Evolutionary conservation across 1,139 yeast species (phyloP), one percentile per base, ranked within the genome.

Genomic region (Hansenula sp.): DNA sequence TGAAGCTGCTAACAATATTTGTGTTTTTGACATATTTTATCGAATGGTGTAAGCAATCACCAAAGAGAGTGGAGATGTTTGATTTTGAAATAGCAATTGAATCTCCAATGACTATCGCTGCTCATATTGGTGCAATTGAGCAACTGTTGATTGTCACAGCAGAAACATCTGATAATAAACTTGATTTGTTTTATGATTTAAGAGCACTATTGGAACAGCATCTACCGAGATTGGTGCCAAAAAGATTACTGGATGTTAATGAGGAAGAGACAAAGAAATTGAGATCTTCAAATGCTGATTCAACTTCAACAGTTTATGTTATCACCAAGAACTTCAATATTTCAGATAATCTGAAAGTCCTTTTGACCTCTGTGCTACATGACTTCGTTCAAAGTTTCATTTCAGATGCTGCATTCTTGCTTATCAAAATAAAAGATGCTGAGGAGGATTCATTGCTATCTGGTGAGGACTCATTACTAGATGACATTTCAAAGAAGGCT

Each of bases 391-490:
- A 74, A 39, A 68, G 74, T 3, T 81, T 89, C 51, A 78, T 90
- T 25, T 71, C 79, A 10, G 83, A 86, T 57, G 77, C 87, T 36
- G 96, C 97, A 1, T 83, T 88, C 47, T 71, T 91, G 15, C 70
- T 93, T 46, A 85, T 91, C 5, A 85, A 84, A 56, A 76, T 93
- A 59, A 77, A 94, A 53, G 88, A 88, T 53, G 79, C 81, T 13
- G 98, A 93, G 61, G 99, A 93, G 58, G 98, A 93, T 59, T 76
- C 81, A 36, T 65, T 84, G 44, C 63, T 87, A 44, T 78, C 88
- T 12, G 66, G 76, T 53, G 70, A 75, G 56, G 72, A 68, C 52
- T 55, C 70, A 43, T 54, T 41, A 16, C 47, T 48, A 42, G 84
- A 78, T 50, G 80, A 74, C 46, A 69, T 84, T 31, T 75, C 87